Percentiles rank a stretch among this genome's conserved stretches.
Conservation (phyloP, 345 rosid species). For the Sonneratia alba region DNA sequence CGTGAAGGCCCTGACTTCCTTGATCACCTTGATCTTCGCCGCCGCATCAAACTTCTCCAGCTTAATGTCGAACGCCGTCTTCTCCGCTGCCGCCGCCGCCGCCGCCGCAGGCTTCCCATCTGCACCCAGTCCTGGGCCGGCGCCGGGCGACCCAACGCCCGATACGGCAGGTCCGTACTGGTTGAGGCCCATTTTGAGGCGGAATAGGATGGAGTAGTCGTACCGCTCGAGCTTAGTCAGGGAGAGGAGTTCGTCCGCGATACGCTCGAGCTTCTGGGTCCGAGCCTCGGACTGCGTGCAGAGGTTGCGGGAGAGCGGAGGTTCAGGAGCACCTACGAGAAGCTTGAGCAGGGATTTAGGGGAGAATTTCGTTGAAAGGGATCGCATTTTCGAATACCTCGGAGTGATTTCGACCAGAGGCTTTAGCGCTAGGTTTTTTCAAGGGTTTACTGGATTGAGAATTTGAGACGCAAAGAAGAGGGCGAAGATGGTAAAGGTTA, state of each 20-base stretch:
- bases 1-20: conserved; percentile 73
- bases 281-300: conserved; percentile 22
- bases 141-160: conserved; percentile 17
- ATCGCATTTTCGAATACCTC: neutral
- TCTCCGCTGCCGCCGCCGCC: conserved; percentile 31
- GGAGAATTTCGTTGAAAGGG: conserved; percentile 7
- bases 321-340: conserved; percentile 2
- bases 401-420: neutral
- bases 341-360: conserved; percentile 20
- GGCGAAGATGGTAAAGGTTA: too few species aligned
- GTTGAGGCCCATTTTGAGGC: conserved; percentile 58
- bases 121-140: conserved; percentile 17
- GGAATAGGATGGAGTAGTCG: conserved; percentile 69
- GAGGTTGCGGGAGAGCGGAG: conserved; percentile 17
- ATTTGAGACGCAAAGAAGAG: too few species aligned
- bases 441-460: too few species aligned
- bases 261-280: conserved; percentile 73
- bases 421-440: too few species aligned
- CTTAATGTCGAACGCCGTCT: conserved; percentile 76
- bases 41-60: conserved; percentile 68
- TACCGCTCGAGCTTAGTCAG: conserved; percentile 62
- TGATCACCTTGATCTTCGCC: conserved; percentile 23
- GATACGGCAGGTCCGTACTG: conserved; percentile 51
- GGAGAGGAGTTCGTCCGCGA: conserved; percentile 62
- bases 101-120: conserved; percentile 26